Base-by-base conservation (phyloP, 176 grass and related monocot species). In the Musa schizocarpa region DNA sequence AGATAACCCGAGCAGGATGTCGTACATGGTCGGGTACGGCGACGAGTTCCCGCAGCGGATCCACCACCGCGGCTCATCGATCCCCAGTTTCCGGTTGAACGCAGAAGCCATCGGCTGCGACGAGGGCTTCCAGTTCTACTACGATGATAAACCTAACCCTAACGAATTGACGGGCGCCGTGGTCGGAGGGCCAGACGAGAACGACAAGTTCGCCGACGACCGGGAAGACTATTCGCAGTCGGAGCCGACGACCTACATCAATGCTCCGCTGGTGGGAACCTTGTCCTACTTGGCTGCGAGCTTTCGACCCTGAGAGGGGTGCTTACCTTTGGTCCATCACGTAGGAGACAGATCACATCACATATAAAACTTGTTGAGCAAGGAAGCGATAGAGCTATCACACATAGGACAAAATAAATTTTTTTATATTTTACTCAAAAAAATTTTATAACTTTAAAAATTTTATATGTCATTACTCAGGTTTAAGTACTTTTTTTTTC, bases 21-120 rank as follows among this genome's bases (percentile, higher is more conserved):
- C 78, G 9, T 80, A 80, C 68, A 80, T 80, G 78, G 78, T 80
- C 11, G 78, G 78, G 1, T 80, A 16, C 17, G 78, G 78, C 26
- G 17, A 9, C 14, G 19, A 13, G 3, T 80, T 50, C 7, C 78
- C 78, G 0, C 67, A 4, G 43, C 27, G 17, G 9, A 51, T 80
- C 3, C 78, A 80, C 34, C 78, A 80, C 54, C 53, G 78, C 14
- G 78, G 68, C 13, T 59, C 78, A 3, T 80, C 78, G 29, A 50
- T 80, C 13, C 68, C 78, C 9, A 50, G 16, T 17, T 11, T 72
- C 17, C 9, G 7, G 2, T 5, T 19, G 0, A 20, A 25, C 68
- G 2, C 34, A 6, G 27, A 17, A 2, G 3, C 0, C 53, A 50
- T 72, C 12, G 24, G 27, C 13, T 80, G 78, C 21, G 8, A 80